phyloP scores from a whole-genome alignment of 345 rosid species.

The Citrus reticulata region DNA sequence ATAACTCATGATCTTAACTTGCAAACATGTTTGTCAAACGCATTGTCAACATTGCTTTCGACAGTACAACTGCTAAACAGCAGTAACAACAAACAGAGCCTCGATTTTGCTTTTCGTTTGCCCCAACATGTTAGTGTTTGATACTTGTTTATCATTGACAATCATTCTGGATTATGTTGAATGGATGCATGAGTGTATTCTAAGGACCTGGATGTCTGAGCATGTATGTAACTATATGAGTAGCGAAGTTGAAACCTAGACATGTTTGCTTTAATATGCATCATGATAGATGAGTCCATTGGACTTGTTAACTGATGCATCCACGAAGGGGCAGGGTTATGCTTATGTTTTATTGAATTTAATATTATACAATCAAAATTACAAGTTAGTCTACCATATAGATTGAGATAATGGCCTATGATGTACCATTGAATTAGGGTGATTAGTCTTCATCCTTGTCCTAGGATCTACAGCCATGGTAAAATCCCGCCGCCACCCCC shows the following conservation, averaged over 20 bases:
- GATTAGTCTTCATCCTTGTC: no score
- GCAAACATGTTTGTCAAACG: no score
- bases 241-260: not conserved
- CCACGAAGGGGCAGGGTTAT: not conserved
- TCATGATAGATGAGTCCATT: not conserved
- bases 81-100: no score
- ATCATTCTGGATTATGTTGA: not conserved
- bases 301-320: not conserved
- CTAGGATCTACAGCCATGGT: no score
- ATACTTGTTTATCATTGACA: not conserved
- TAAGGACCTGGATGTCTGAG: not conserved
- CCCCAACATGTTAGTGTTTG: not conserved
- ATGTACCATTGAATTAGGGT: no score
- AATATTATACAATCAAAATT: not conserved
- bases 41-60: no score
- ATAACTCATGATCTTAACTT: no score
- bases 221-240: not conserved
- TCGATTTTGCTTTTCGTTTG: no score
- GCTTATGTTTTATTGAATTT: not conserved
- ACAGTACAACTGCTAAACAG: no score
- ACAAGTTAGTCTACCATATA: no score
- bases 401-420: no score
- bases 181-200: not conserved
- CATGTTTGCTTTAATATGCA: not conserved
- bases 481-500: no score